Evolutionary conservation across 495 filamentous ascomycete species (phyloP).

Genomic region (Xylaria acuta): DNA sequence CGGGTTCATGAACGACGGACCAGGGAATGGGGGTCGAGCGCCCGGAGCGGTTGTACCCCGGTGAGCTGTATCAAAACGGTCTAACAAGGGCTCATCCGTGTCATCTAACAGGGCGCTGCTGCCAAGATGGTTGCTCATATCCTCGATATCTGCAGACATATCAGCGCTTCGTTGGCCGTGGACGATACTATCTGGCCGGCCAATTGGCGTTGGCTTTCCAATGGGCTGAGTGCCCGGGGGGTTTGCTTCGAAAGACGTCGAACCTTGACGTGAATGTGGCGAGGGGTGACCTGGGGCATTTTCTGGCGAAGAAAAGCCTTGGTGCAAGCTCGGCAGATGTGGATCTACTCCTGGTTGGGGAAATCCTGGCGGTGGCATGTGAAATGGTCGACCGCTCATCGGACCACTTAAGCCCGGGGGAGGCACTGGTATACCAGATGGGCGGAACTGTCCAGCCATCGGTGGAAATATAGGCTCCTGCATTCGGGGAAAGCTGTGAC

Average conservation of each 20-base stretch:
- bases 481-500: slow-evolving; percentile 54
- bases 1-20: slow-evolving; percentile 35
- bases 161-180: slow-evolving; percentile 53
- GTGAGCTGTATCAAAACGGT: slow-evolving; percentile 11
- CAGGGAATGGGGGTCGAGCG: slow-evolving; percentile 31
- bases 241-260: slow-evolving; percentile 51
- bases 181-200: slow-evolving; percentile 79
- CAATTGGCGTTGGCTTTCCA: slow-evolving; percentile 83
- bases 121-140: slow-evolving; percentile 83
- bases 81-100: slow-evolving; percentile 57
- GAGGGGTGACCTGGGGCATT: slow-evolving; percentile 43
- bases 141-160: slow-evolving; percentile 60
- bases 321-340: slow-evolving; percentile 45
- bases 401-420: slow-evolving; percentile 65
- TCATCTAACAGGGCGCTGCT: slow-evolving; percentile 94
- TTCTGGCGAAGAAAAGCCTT: slow-evolving; percentile 40
- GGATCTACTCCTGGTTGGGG: slow-evolving; percentile 52
- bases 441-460: slow-evolving; percentile 60
- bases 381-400: slow-evolving; percentile 68
- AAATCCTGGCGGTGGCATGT: slow-evolving; percentile 66
- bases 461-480: slow-evolving; percentile 62
- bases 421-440: slow-evolving; percentile 64
- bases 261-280: slow-evolving; percentile 52
- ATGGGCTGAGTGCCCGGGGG: slow-evolving; percentile 65
- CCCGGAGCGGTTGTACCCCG: slow-evolving; percentile 44